Conservation (phyloP, 139 green algal genomes). For the Tetradesmus obliquus region DNA sequence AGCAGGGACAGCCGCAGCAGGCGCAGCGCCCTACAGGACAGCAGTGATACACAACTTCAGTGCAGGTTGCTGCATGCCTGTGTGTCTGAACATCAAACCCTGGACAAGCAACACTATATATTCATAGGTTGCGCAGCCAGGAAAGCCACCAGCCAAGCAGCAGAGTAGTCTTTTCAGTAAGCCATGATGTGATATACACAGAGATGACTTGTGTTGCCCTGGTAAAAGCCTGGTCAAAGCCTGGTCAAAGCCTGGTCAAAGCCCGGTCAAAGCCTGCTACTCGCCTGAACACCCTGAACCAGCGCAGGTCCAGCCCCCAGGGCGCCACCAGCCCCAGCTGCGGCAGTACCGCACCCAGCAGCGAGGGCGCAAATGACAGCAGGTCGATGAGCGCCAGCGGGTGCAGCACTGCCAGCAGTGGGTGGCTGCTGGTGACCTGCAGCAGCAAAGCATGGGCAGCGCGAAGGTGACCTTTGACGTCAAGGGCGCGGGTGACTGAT, state of each 20-base stretch:
- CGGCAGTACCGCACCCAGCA: conserved; percentile 63
- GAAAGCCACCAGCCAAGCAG: background rate
- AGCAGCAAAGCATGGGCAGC: background rate
- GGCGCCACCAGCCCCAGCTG: conserved; percentile 20
- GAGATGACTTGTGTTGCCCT: too few relatives aligned
- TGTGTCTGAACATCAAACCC: background rate
- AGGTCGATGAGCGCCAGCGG: conserved; percentile 74
- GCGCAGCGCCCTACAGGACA: conserved; percentile 66
- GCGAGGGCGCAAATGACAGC: conserved; percentile 75
- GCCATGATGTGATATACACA: too few relatives aligned
- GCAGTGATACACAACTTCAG: background rate
- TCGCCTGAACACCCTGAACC: conserved; percentile 80
- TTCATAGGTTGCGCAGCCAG: background rate
- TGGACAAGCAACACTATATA: background rate
- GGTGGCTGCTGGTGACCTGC: conserved; percentile 1
- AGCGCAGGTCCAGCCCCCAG: conserved; percentile 71
- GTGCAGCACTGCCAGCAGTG: conserved; percentile 31
- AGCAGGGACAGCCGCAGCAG: conserved; percentile 81
- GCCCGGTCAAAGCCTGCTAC: too few relatives aligned
- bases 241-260: too few relatives aligned
- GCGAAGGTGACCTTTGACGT: background rate
- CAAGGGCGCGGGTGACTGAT: too few relatives aligned
- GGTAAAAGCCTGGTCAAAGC: too few relatives aligned
- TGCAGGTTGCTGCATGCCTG: background rate
- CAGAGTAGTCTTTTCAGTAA: too few relatives aligned